A percentile compares a stretch with the other conserved stretches of the same genome.
Evolutionary conservation across 768 basidiomycete genomes (phyloP).

Genomic region (Trametopsis cervina): DNA sequence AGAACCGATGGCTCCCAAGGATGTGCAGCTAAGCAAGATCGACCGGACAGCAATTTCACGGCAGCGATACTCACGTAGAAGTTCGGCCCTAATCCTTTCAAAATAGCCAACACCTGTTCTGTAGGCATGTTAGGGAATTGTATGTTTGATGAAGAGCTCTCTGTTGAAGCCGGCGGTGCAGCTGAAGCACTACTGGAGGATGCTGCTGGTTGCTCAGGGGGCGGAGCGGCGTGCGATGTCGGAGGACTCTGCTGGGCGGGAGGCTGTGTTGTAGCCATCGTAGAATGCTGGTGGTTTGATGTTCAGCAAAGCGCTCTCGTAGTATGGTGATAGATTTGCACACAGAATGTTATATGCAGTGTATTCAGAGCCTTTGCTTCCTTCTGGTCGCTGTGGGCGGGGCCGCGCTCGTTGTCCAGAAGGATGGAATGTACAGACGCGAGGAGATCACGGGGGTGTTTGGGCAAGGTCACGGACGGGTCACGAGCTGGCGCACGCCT

Average conservation of each 20-base stretch:
- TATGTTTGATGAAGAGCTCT: conserved; percentile 3
- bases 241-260: conserved; percentile 2
- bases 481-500: conserved; percentile 22
- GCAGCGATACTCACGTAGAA: conserved; percentile 12
- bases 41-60: background rate
- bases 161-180: background rate
- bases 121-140: conserved; percentile 33
- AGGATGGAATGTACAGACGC: conserved; percentile 13
- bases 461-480: conserved; percentile 34
- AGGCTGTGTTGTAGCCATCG: conserved; percentile 1
- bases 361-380: background rate
- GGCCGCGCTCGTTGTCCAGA: conserved; percentile 13
- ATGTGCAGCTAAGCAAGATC: too few species aligned
- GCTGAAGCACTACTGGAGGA: background rate
- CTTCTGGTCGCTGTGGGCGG: conserved; percentile 5
- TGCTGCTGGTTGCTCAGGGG: conserved; percentile 11
- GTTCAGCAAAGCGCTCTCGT: conserved; percentile 17
- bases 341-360: background rate
- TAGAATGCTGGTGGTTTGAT: background rate
- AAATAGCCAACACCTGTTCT: conserved; percentile 50
- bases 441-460: conserved; percentile 36
- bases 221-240: conserved; percentile 10
- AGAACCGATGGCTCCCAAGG: too few species aligned
- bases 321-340: conserved; percentile 14
- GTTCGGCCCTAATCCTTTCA: conserved; percentile 44